These are phyloP conservation scores for Gillenia trifoliata DNA, from an alignment of 306 rosid genomes.

Conservation along the genomic window DNA sequence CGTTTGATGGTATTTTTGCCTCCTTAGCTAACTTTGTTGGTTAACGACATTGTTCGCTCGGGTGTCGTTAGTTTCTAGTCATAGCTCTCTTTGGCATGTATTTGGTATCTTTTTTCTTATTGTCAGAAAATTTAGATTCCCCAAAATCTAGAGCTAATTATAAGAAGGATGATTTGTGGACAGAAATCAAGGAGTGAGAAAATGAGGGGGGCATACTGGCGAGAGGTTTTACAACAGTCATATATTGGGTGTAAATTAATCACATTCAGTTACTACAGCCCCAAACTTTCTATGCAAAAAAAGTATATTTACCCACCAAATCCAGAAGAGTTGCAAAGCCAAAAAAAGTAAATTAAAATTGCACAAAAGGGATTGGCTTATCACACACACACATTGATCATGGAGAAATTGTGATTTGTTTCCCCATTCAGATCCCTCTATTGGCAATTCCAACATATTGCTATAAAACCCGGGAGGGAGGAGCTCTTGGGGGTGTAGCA, in stretches of 20 bases:
- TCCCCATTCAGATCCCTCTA: neutral
- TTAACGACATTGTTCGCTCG: neutral
- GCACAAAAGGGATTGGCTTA: no score
- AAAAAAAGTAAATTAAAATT: no score
- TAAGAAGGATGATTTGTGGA: neutral
- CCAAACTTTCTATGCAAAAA: no score
- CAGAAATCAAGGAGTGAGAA: no score
- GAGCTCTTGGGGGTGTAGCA: neutral
- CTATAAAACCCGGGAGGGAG: neutral
- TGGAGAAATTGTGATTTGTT: neutral
- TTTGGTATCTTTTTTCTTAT: no score
- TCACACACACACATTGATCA: neutral
- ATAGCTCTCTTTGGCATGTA: neutral
- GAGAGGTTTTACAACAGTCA: no score
- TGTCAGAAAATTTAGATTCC: neutral
- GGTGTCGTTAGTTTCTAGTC: neutral
- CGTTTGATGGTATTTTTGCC: no score
- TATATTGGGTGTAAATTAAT: no score
- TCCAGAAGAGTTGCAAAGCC: no score
- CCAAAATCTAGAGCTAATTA: neutral
- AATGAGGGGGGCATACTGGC: no score
- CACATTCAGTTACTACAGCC: no score
- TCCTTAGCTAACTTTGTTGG: neutral
- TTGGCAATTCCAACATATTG: neutral
- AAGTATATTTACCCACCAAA: no score